Evolutionary conservation across 768 basidiomycete genomes (phyloP), one percentile per base, ranked within the genome.

Genomic region (Trametopsis cervina): DNA sequence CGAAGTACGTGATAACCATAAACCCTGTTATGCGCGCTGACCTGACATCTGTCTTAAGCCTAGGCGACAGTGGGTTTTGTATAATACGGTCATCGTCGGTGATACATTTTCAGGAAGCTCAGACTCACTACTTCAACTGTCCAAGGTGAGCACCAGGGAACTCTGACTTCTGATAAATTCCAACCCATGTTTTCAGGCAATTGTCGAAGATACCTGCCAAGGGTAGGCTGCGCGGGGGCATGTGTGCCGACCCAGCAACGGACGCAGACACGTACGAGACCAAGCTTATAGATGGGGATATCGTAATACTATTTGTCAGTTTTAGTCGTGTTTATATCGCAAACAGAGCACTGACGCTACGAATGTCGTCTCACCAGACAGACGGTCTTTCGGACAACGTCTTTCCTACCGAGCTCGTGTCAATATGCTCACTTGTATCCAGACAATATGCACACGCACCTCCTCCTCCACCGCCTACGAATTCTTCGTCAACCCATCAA

Each of bases 51-150:
- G 10, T 40, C 20, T 49, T 41, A 48, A 89, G 85, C 60, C 68
- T 89, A 55, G 85, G 85, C n/a, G 85, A 89, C 62, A 88, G 85
- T 49, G 85, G 85, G 5, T 88, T 78, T 61, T 70, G 76, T 52
- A 79, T 88, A 40, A 76, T 87, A 49, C 81, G 87, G 27, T 77
- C 80, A 13, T 80, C 81, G 21, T 70, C 78, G 12, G 69, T 88
- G 23, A 67, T 83, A 38, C 71, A 88, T 60, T 52, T 61, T 47
- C 69, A 72, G 53, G 48, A 47, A 26, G 50, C 68, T 3, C 72
- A 74, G 53, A 71, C 71, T 4, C 72, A 73, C 50, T 71, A 62
- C 51, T 74, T 74, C 54, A 74, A 74, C 44, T 74, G 66, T 47
- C 72, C 72, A 41, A 68, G 62, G 70, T 58, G 71, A 61, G 78